Conservation (phyloP, 2,329 filamentous ascomycete genomes). For the Acephala macrosclerotiorum region DNA sequence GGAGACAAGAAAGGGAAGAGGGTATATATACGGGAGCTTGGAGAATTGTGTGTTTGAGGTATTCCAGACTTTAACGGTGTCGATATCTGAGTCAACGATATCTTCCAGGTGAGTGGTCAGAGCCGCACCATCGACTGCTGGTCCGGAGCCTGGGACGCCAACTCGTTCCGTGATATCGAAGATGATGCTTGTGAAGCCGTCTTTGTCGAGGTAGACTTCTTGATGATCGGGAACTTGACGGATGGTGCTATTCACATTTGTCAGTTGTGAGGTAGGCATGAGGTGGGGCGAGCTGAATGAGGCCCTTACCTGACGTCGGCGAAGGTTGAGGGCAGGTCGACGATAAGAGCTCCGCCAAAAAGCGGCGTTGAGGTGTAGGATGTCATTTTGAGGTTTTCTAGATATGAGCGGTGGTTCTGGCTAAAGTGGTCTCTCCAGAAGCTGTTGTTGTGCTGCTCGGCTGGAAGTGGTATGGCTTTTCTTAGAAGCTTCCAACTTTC, state of each 20-base stretch:
- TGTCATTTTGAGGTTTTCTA: conserved; percentile 50
- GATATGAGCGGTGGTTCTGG: not conserved
- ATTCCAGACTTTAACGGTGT: conserved; percentile 71
- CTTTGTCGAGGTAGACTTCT: conserved; percentile 87
- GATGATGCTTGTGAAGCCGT: conserved; percentile 86
- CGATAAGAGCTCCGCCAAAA: conserved; percentile 76
- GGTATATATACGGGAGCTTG: conserved; percentile 50
- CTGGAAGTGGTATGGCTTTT: conserved; percentile 2
- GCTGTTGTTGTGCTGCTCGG: not conserved
- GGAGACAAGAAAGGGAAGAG: not conserved
- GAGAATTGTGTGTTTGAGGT: conserved; percentile 67
- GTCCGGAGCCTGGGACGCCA: conserved; percentile 57
- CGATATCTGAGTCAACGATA: conserved; percentile 68
- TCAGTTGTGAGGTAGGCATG: conserved; percentile 27
- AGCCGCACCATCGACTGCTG: conserved; percentile 73
- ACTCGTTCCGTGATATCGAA: conserved; percentile 91
- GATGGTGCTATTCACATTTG: conserved; percentile 61
- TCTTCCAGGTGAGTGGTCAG: conserved; percentile 74
- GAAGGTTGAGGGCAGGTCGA: conserved; percentile 72
- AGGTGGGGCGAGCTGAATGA: conserved; percentile 20
- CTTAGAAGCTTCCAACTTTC: not conserved
- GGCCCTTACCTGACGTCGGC: conserved; percentile 72
- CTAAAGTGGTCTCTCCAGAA: not conserved
- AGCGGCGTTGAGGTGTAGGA: conserved; percentile 66
- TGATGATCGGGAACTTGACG: conserved; percentile 86